Percentiles rank a stretch among this genome's conserved stretches.
These are phyloP conservation scores for Suillus paluster DNA, from an alignment of 768 basidiomycete species.

Conservation along the genomic window DNA sequence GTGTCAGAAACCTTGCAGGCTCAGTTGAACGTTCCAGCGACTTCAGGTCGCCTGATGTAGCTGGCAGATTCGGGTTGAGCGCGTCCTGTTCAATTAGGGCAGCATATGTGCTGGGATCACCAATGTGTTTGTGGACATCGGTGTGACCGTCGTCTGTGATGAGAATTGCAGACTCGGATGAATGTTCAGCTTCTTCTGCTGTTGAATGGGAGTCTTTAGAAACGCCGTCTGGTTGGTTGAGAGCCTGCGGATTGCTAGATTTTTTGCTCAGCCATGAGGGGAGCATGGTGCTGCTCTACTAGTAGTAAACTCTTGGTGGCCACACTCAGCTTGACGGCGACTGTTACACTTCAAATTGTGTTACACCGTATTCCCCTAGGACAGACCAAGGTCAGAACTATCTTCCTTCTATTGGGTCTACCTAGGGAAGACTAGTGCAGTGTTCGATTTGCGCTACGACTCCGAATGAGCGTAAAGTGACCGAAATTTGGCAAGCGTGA, in stretches of 20 bases:
- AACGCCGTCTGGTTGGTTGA: constrained; percentile 6
- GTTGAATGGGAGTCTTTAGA: constrained; percentile 17
- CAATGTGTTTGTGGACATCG: constrained; percentile 26
- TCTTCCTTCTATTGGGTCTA: too few species aligned
- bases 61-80: constrained; percentile 14
- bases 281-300: constrained; percentile 33
- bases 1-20: constrained; percentile 42
- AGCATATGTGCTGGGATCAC: constrained; percentile 29
- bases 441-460: background rate
- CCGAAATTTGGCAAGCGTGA: too few species aligned
- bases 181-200: constrained; percentile 23
- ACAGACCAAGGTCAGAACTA: background rate
- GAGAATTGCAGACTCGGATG: constrained; percentile 21
- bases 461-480: too few species aligned
- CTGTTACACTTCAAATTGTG: background rate
- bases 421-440: too few species aligned
- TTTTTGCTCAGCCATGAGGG: constrained; percentile 35
- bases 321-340: too few species aligned
- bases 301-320: background rate
- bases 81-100: constrained; percentile 19
- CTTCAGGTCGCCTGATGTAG: constrained; percentile 14
- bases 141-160: constrained; percentile 17
- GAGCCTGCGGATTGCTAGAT: constrained; percentile 21
- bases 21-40: constrained; percentile 11
- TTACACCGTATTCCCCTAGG: background rate